A percentile compares a stretch with the other conserved stretches of the same genome.
These are phyloP conservation scores for Exophiala lecanii-corni DNA, from an alignment of 2,329 filamentous ascomycete species.

Conservation along the genomic window DNA sequence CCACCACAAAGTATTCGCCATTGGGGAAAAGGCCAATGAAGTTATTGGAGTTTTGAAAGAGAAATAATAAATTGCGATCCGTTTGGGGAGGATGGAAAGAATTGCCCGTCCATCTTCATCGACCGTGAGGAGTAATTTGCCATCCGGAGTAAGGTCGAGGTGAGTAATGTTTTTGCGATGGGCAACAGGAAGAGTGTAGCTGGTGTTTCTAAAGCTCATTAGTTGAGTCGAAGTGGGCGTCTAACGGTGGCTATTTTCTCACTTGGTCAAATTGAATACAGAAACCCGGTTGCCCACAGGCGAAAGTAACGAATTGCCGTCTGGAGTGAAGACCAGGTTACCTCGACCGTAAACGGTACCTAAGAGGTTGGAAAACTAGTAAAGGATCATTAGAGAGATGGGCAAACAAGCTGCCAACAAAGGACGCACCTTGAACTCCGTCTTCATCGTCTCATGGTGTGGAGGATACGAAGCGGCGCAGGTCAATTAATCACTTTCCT, in stretches of 20 bases:
- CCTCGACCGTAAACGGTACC: constrained; percentile 98
- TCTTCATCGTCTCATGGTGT: constrained; percentile 70
- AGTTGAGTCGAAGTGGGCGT: too few relatives aligned
- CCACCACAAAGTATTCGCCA: constrained; percentile 85
- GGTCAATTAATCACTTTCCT: too few relatives aligned
- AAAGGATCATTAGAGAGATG: constrained; percentile 4
- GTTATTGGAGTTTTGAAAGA: constrained; percentile 84
- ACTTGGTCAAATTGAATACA: constrained; percentile 96
- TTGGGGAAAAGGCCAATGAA: constrained; percentile 83
- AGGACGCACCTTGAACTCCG: constrained; percentile 80
- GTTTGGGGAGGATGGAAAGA: constrained; percentile 80
- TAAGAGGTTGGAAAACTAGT: constrained; percentile 92
- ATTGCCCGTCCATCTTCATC: constrained; percentile 95
- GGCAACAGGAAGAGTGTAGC: constrained; percentile 61
- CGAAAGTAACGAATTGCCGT: constrained; percentile 92
- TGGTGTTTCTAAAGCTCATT: constrained; percentile 25
- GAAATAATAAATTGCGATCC: constrained; percentile 87
- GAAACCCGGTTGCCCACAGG: constrained; percentile 95
- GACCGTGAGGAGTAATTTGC: constrained; percentile 86
- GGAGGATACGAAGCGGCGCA: constrained; percentile 8
- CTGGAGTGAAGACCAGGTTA: constrained; percentile 92
- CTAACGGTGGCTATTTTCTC: too few relatives aligned
- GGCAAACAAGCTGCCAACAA: not conserved
- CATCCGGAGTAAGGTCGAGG: constrained; percentile 81
- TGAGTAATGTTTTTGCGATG: constrained; percentile 90